These are phyloP conservation scores for Lunasporangiospora selenospora DNA, from an alignment of 192 early-diverging fungal species.

Conservation along the genomic window DNA sequence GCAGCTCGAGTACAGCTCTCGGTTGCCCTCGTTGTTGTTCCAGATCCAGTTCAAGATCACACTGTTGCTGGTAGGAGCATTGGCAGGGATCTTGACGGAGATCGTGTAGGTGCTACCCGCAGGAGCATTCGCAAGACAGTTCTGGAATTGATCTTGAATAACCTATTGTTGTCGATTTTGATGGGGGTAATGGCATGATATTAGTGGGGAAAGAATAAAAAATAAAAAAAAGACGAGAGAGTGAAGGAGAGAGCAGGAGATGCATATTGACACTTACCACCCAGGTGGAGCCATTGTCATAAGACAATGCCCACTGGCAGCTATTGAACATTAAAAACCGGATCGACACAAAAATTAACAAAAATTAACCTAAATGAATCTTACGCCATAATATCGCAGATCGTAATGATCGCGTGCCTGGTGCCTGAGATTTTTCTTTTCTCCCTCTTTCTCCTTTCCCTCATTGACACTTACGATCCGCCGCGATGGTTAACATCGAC, in stretches of 20 bases:
- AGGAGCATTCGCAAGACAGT: constrained; percentile 58
- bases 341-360: too few relatives aligned
- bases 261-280: constrained; percentile 25
- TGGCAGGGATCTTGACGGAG: constrained; percentile 58
- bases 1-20: constrained; percentile 74
- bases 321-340: constrained; percentile 5
- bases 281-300: constrained; percentile 41
- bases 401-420: too few relatives aligned
- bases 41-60: constrained; percentile 71
- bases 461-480: constrained; percentile 28
- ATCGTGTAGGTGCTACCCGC: constrained; percentile 50
- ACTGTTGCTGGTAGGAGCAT: constrained; percentile 53
- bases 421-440: too few relatives aligned
- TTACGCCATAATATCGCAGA: too few relatives aligned
- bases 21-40: constrained; percentile 72
- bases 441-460: too few relatives aligned
- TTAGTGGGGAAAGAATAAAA: too few relatives aligned
- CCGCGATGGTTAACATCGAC: constrained; percentile 43
- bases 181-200: too few relatives aligned
- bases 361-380: too few relatives aligned
- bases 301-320: constrained; percentile 46
- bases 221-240: too few relatives aligned
- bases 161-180: constrained; percentile 46
- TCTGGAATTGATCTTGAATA: constrained; percentile 60
- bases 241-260: background rate